These are phyloP conservation scores for Xerocomellus dryophilus DNA, from an alignment of 768 basidiomycete species.

Conservation along the genomic window DNA sequence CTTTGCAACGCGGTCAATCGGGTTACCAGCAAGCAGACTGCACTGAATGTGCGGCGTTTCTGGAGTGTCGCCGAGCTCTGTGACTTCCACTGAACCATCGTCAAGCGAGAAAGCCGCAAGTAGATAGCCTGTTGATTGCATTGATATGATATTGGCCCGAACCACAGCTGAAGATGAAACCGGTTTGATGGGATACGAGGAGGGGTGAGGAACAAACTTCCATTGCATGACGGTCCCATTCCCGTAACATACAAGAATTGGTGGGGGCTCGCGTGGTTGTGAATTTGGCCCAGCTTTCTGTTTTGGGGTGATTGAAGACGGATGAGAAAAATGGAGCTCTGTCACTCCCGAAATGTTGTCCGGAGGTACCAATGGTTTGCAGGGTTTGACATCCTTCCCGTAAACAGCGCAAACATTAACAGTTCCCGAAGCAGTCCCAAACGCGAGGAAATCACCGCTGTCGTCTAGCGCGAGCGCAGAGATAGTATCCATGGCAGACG, in stretches of 20 bases:
- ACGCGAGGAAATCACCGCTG: constrained; percentile 59
- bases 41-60: constrained; percentile 44
- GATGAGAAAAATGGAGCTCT: constrained; percentile 46
- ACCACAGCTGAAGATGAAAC: constrained; percentile 43
- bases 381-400: constrained; percentile 34
- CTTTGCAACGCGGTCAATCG: constrained; percentile 49
- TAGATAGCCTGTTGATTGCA: constrained; percentile 44
- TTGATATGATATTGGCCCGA: constrained; percentile 47
- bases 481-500: constrained; percentile 46
- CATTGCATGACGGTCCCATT: constrained; percentile 59
- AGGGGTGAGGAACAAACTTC: constrained; percentile 28
- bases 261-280: constrained; percentile 10
- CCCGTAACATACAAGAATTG: constrained; percentile 53
- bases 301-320: constrained; percentile 6
- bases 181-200: constrained; percentile 41
- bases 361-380: constrained; percentile 42
- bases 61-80: constrained; percentile 48
- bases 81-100: constrained; percentile 65
- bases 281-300: constrained; percentile 19
- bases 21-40: constrained; percentile 56
- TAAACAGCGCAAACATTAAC: constrained; percentile 63
- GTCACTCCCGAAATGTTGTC: constrained; percentile 49
- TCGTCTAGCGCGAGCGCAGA: constrained; percentile 64
- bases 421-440: constrained; percentile 66
- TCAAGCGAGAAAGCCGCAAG: constrained; percentile 59